A percentile compares a stretch with the other conserved stretches of the same genome.
phyloP scores from a whole-genome alignment of 2,329 filamentous ascomycete species.

The Penicillium sp. region DNA sequence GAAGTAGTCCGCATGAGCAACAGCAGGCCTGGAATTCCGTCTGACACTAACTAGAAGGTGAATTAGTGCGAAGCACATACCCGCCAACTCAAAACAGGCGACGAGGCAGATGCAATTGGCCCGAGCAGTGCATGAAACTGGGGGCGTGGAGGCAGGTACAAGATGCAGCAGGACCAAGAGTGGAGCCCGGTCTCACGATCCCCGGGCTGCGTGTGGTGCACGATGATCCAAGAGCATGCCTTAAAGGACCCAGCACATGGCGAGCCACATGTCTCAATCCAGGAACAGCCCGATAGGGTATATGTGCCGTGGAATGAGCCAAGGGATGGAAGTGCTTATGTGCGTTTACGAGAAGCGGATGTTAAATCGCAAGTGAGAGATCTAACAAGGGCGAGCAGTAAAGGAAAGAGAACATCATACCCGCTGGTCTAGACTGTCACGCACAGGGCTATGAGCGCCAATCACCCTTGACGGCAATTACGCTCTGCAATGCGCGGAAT shows the following conservation, averaged over 20 bases:
- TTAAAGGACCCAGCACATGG: constrained; percentile 24
- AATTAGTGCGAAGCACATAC: constrained; percentile 20
- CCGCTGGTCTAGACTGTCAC: constrained; percentile 11
- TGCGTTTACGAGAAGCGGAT: constrained; percentile 11
- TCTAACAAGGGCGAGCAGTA: constrained; percentile 22
- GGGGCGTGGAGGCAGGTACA: constrained; percentile 25
- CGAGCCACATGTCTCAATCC: constrained; percentile 27
- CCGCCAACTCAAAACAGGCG: constrained; percentile 26
- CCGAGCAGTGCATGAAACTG: constrained; percentile 13
- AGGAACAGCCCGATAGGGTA: constrained; percentile 16
- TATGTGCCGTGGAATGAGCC: constrained; percentile 23
- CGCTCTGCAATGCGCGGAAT: constrained; percentile 15
- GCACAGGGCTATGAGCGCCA: neutral
- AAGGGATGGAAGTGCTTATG: constrained; percentile 18
- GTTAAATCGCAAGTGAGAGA: constrained; percentile 16
- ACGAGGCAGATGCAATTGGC: constrained; percentile 22
- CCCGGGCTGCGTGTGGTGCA: constrained; percentile 1
- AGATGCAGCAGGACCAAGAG: constrained; percentile 17
- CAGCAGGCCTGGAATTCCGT: constrained; percentile 18
- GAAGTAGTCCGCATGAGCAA: constrained; percentile 24
- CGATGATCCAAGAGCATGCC: constrained; percentile 6
- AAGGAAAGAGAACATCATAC: constrained; percentile 15
- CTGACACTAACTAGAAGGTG: constrained; percentile 8
- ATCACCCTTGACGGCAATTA: constrained; percentile 18
- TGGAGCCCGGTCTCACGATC: constrained; percentile 9